Percentiles rank a stretch among this genome's conserved stretches.
These are phyloP conservation scores for Acanthamoeba royreba DNA, from an alignment of 208 protist species.

Conservation along the genomic window DNA sequence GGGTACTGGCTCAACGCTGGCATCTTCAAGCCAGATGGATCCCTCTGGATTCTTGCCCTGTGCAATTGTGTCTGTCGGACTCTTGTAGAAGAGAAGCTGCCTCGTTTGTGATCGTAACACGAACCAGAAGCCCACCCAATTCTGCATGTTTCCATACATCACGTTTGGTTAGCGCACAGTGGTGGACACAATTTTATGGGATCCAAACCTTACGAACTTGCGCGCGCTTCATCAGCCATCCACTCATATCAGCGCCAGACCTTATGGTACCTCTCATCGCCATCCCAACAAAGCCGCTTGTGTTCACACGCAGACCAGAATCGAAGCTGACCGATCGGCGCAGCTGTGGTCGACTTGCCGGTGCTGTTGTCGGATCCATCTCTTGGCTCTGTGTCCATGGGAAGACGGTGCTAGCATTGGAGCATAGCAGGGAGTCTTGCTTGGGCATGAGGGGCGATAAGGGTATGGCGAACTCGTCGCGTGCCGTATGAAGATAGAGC, in stretches of 20 bases:
- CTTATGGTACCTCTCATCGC: background rate
- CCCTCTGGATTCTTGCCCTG: background rate
- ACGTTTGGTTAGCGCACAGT: background rate
- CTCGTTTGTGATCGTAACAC: background rate
- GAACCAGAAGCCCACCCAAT: background rate
- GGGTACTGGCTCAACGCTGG: background rate
- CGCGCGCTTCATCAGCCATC: background rate
- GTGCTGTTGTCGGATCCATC: background rate
- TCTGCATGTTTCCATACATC: background rate
- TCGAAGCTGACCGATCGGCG: background rate
- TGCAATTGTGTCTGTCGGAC: background rate
- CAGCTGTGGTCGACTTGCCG: background rate
- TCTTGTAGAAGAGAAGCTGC: background rate
- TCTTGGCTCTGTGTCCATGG: background rate
- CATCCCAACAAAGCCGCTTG: background rate
- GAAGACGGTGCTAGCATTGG: background rate
- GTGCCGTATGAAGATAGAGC: background rate
- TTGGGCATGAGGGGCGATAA: too few relatives aligned
- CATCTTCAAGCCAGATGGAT: background rate
- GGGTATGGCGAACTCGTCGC: background rate
- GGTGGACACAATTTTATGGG: background rate
- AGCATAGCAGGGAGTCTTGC: background rate
- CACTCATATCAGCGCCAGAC: background rate
- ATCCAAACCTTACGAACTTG: background rate
- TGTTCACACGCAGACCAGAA: background rate